A percentile compares a stretch with the other conserved stretches of the same genome.
Conservation (phyloP, 2,329 filamentous ascomycete species). For the Neofusicoccum sp. region DNA sequence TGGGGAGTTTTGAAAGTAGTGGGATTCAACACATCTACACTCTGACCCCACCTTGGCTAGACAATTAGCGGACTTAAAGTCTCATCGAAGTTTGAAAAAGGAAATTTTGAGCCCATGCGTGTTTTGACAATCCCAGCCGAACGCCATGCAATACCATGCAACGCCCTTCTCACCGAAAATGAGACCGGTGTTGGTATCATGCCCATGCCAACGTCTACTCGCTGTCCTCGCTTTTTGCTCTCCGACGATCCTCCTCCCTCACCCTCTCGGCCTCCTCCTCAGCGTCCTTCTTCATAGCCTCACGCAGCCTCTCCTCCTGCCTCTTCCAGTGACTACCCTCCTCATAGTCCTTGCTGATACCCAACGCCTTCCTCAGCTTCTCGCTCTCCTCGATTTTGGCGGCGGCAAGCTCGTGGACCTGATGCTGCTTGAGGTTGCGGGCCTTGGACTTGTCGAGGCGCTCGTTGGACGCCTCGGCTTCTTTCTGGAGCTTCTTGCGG, state of each 20-base stretch:
- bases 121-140: not conserved
- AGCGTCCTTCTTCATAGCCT: constrained; percentile 44
- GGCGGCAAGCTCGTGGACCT: constrained; percentile 94
- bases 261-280: constrained; percentile 33
- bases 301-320: constrained; percentile 70
- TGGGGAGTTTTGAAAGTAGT: too few relatives aligned
- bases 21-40: too few relatives aligned
- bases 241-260: constrained; percentile 7
- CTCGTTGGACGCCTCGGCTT: constrained; percentile 35
- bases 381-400: constrained; percentile 97
- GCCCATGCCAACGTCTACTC: not conserved
- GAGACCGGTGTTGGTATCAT: not conserved
- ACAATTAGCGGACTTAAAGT: too few relatives aligned
- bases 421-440: constrained; percentile 79
- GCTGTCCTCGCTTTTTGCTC: not conserved
- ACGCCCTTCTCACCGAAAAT: not conserved
- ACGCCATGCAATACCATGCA: not conserved
- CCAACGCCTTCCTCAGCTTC: constrained; percentile 79
- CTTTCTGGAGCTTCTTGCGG: constrained; percentile 63
- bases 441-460: constrained; percentile 42
- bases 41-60: too few relatives aligned
- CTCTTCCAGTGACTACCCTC: constrained; percentile 85
- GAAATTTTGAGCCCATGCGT: not conserved
- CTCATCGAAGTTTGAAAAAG: not conserved
- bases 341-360: constrained; percentile 82